A percentile compares a stretch with the other conserved stretches of the same genome.
Conservation (phyloP, 306 rosid species). For the Canavalia gladiata region DNA sequence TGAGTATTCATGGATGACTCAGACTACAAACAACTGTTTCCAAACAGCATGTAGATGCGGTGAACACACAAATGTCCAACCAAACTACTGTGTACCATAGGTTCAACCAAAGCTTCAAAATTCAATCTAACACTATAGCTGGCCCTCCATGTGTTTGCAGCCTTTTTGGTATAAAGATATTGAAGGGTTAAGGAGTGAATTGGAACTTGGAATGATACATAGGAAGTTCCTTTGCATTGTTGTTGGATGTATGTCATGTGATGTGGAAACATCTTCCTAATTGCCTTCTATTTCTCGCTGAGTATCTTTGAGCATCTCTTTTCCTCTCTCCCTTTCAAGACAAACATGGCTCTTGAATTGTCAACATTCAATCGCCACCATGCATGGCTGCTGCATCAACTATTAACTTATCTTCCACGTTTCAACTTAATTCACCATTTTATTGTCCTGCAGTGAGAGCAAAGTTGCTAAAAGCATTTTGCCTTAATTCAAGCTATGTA, state of each 20-base stretch:
- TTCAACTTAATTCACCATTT: constrained; percentile 26
- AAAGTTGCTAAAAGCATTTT: not conserved
- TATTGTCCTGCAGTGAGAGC: not conserved
- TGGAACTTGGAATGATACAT: not conserved
- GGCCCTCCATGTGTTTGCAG: constrained; percentile 11
- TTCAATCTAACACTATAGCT: not conserved
- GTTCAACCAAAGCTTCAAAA: constrained; percentile 16
- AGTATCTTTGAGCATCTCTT: constrained; percentile 2
- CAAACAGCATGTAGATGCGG: constrained; percentile 17
- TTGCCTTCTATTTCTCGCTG: not conserved
- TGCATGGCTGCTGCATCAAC: constrained; percentile 16
- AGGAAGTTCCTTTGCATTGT: not conserved
- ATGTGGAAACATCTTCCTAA: not conserved
- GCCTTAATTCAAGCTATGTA: constrained; percentile 13
- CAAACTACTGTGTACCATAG: constrained; percentile 36
- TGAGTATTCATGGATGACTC: not conserved
- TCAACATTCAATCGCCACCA: constrained; percentile 32
- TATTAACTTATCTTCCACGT: constrained; percentile 50
- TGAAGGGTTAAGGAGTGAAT: constrained; percentile 1
- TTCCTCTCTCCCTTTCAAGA: constrained; percentile 29
- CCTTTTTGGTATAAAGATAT: constrained; percentile 18
- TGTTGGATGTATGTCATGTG: constrained; percentile 35
- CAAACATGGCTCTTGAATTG: constrained; percentile 50
- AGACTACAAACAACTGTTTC: not conserved
- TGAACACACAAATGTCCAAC: constrained; percentile 22